Evolutionary conservation across 192 early-diverging fungal species (phyloP), one percentile per base, ranked within the genome.

Genomic region (Backusella parvicylindrica): DNA sequence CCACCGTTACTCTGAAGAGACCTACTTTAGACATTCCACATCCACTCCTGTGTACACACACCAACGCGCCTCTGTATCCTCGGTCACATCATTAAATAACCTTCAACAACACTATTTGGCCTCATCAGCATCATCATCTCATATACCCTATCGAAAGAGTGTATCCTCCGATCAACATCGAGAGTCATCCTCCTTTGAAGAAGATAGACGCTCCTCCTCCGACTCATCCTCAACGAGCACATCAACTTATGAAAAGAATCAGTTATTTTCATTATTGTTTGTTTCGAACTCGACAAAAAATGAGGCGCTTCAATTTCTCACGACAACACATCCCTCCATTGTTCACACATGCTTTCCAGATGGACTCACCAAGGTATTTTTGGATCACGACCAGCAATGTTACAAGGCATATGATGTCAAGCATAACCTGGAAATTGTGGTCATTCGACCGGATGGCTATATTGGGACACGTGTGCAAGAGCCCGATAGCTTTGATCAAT

Each of bases 401-500:
- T 63, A 77, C 28, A 53, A 36, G 11, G 31, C 64, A 15, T 77
- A 77, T 38, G 32, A 38, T 33, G 30, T 53, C 32, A 67, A 35
- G 35, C 66, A 40, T 21, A 33, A 40, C 1, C 63, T 38, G 9
- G 49, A 60, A 35, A 41, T 72, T 5, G 50, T 77, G 13, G 64
- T 77, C 28, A 67, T 77, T 50, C 70, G 76, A 37, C 76, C 76
- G 7, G 76, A 77, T 66, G 76, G 76, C 7, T 77, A 77, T 37
- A 77, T 77, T 67, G 70, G 76, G 40, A 70, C 76, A 32, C 69
- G 64, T 43, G 56, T 72, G 4, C 68, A 76, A 16, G 56, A 63
- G 7, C 50, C 71, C 15, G 60, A 67, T 21, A 23, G 70, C 3
- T 66, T 72, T 37, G 21, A 70, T 47, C 26, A 40, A n/a, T 30